Base-by-base conservation (phyloP, 164 flowering plant genomes). In the Brasenia schreberi region DNA sequence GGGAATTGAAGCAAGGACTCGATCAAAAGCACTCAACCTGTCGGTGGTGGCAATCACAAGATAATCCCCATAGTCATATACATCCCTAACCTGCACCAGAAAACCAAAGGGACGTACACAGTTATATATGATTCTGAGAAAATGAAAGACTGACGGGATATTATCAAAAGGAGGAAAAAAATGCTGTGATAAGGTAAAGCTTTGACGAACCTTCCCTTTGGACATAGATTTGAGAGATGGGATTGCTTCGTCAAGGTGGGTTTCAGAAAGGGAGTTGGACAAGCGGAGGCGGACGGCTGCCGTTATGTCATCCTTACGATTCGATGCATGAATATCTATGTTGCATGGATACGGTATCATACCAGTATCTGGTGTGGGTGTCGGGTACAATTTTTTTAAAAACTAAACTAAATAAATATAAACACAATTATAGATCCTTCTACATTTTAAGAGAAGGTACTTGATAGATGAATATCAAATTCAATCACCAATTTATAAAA, bases 1-100 rank as follows among this genome's bases (percentile, higher is more conserved):
- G 53, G 99, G 97, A 77, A 95, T 88, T 7, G 89, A 85, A 66
- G 99, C 99, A n/a, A 92, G 88, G 79, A 89, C 73, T 69, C 97
- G 76, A 70, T 95, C 96, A 44, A 95, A 95, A 12, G 99, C 97
- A 71, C 99, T 88, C 67, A 85, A 96, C n/a, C 97, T 69, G 71
- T 92, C 97, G 0, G 99, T 95, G 4, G 99, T 92, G 45, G 89
- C 96, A 64, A 95, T 74, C 72, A 95, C 96, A 56, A 95, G 87
- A 81, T 85, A 87, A 75, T 95, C 94, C 64, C 97, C 97, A 33
- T 77, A 77, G 74, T 95, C 97, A 77, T 95, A 92, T 12, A 89
- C 75, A 75, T 95, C 99, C 68, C 99, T 78, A 1, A 94, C 97
- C 98, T 94, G 66, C 64, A 49, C 7, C 9, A 11, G 18, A 3